Percentiles rank a stretch among this genome's conserved stretches.
These are phyloP conservation scores for Friedmanniomyces simplex DNA, from an alignment of 495 filamentous ascomycete genomes.

Conservation along the genomic window DNA sequence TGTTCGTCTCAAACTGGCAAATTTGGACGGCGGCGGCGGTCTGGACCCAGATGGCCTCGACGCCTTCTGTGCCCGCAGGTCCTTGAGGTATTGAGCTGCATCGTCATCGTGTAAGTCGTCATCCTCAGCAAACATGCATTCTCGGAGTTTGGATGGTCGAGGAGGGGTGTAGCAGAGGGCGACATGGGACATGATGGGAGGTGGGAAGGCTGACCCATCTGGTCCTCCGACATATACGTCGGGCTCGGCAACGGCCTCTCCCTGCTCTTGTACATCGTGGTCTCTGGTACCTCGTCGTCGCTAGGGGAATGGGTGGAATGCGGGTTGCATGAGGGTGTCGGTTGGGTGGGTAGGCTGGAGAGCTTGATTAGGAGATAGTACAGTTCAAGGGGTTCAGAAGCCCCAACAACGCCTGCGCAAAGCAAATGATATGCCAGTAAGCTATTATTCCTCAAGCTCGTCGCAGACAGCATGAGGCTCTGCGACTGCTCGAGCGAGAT, in stretches of 20 bases:
- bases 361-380: no score
- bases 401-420: no score
- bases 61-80: slow-evolving; percentile 17
- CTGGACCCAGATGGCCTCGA: slow-evolving; percentile 58
- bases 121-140: slow-evolving; percentile 49
- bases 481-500: no score
- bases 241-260: slow-evolving; percentile 47
- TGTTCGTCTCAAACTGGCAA: slow-evolving; percentile 31
- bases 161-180: slow-evolving; percentile 25
- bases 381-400: no score
- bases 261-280: slow-evolving; percentile 20
- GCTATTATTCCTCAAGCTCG: no score
- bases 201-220: slow-evolving; percentile 57
- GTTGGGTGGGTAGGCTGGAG: background rate
- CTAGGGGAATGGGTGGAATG: slow-evolving; percentile 1
- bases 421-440: no score
- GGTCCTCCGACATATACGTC: slow-evolving; percentile 75
- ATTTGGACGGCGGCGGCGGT: slow-evolving; percentile 51
- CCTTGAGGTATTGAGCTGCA: slow-evolving; percentile 37
- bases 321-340: background rate
- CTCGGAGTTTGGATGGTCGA: slow-evolving; percentile 14
- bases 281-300: background rate
- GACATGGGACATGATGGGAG: slow-evolving; percentile 1
- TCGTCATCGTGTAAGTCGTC: slow-evolving; percentile 70
- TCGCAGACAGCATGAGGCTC: no score